Base-by-base conservation (phyloP, 352 stramenopile genomes). In the Pythium folliculosum region DNA sequence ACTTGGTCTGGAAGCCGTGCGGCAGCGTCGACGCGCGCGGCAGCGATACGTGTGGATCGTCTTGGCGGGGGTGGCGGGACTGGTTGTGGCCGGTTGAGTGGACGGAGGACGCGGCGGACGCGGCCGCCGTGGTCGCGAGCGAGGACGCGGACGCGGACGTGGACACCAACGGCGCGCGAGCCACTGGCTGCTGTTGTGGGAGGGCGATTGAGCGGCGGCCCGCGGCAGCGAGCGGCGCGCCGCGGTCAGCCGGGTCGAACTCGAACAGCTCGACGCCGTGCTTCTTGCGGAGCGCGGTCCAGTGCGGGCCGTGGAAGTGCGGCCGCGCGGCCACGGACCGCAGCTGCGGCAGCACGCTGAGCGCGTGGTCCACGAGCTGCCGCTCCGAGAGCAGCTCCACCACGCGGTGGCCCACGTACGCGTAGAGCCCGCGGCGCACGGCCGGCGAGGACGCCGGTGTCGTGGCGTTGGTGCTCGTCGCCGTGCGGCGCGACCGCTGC, bases 251-350 rank as follows among this genome's bases (percentile, higher is more conserved):
- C n/a, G 77, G 81, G 53, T 89, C 77, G 52, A 87, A 87, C 68
- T 85, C 78, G 21, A 68, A 77, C 67, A 85, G 72, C 52, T 84
- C 71, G 12, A 72, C 73, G 13, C 77, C 78, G 55, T 86, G 63
- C 8, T 68, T 67, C 44, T 65, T 59, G 47, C 59, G 64, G 30
- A 73, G 62, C 12, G 56, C 44, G 19, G 64, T 65, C 71, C 71
- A 77, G 55, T 75, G 65, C 6, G 63, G 49, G 10, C 71, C 71
- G 30, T 73, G 54, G 60, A 77, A 77, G 23, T 74, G 64, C 17
- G 60, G 53, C 9, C 52, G 52, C 5, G 69, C 21, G 14, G 61
- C 52, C n/a, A 70, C 63, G 1, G 62, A 75, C 21, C 67, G 65
- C n/a, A 79, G 55, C 43, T 76, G 65, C 30, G 72, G 69, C 27